Evolutionary conservation across 768 basidiomycete genomes (phyloP), one percentile per base, ranked within the genome.

Genomic region (Strobilomyces dryophilus): DNA sequence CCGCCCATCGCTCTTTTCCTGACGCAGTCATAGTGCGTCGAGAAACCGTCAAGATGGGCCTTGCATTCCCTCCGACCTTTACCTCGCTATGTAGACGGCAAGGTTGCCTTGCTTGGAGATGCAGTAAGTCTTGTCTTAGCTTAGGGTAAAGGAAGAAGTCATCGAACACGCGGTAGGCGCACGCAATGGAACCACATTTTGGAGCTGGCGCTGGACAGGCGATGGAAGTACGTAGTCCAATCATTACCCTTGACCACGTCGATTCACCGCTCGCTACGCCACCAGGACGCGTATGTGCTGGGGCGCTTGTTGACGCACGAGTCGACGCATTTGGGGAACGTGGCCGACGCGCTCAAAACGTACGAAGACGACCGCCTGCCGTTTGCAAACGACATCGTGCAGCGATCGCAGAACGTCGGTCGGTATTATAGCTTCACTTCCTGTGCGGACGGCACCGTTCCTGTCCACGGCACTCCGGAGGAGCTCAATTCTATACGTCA

Each of bases 181-280:
- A 80, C 61, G 76, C 73, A 0, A 77, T 77, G 71, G 66, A 72
- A 3, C 77, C 77, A 0, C 71, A 78, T 55, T 69, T 75, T 59
- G 78, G 75, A 1, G 72, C 76, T 0, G 79, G 79, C 4, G 80
- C 77, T 5, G 76, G 77, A 4, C 77, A 78, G 50, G 78, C 78
- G 1, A 72, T 79, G n/a, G 80, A 80, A 62, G 77, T 76, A 41
- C 9, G 62, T 44, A 11, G 18, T 12, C 20, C 32, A 5, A 11
- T 12, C 27, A 34, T 59, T 47, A 14, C 5, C 4, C 1, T 5
- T 15, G 5, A n/a, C 6, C 8, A 29, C 43, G 4, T 26, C 2
- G 6, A 51, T n/a, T 27, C 35, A 52, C 15, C 18, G 1, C 15
- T 20, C 29, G 2, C 11, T 27, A 27, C 27, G 17, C 20, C 20